Evolutionary conservation across 805 yeast genomes (phyloP), one percentile per base, ranked within the genome.

Genomic region (Spencermartinsiella europaea): DNA sequence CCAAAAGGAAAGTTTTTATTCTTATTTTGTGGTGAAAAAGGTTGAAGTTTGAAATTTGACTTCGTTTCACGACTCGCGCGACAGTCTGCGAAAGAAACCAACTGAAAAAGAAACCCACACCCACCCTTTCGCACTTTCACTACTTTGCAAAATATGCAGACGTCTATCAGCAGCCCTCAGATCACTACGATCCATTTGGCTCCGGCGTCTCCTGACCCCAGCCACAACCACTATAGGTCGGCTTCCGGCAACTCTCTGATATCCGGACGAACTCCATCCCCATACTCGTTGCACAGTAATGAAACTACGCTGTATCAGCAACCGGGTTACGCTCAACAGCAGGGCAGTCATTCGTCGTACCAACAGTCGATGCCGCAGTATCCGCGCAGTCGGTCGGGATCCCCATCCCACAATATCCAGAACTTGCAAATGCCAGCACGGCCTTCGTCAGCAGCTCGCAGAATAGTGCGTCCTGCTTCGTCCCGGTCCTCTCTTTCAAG

Each of bases 401-500:
- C 22, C 5, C 15, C 40, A 8, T 19, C 40, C 5, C n/a, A 16
- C 7, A 8, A 19, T n/a, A 10, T 19, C 12, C 34, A 38, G 22
- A 12, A 38, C 15, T 21, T 15, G 36, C 43, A 33, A 19, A 40
- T 34, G 45, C 38, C 40, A n/a, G 19, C 45, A 10, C 36, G 15
- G 14, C 15, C 17, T 12, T 34, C 36, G 17, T 20, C 47, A 16
- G 16, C 42, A 22, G 34, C 42, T 19, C 20, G 33, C 16, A 38
- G 37, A 12, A n/a, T 39, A 21, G 40, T 42, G 21, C 22, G 44
- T 15, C 44, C 45, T 34, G 16, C 25, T 33, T 21, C 44, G 15
- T 34, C 45, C 41, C 33, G 44, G 25, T 44, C 49, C 4, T 38
- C 42, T 28, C 8, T 36, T 4, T 42, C 49, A n/a, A 41, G 39